Percentiles rank a stretch among this genome's conserved stretches.
phyloP scores from a whole-genome alignment of 768 basidiomycete species.

The Coprinopsis sp. region DNA sequence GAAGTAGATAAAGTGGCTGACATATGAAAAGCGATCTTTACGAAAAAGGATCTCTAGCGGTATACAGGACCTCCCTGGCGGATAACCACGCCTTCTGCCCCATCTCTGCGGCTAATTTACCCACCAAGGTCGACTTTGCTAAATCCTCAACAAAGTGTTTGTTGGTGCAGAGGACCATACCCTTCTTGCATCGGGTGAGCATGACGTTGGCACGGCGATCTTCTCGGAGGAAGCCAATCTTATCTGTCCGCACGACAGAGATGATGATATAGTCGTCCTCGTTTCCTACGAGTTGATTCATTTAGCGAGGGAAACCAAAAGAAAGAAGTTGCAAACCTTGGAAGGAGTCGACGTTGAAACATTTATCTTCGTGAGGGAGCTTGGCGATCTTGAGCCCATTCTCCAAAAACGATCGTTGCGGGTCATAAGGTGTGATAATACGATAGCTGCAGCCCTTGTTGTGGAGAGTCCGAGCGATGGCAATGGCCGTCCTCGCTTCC shows the following conservation, averaged over 20 bases:
- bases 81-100: conserved; percentile 17
- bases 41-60: conserved; percentile 9
- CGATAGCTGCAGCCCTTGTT: conserved; percentile 37
- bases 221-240: conserved; percentile 53
- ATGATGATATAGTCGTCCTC: conserved; percentile 46
- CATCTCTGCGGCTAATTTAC: conserved; percentile 23
- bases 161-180: conserved; percentile 62
- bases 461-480: conserved; percentile 42
- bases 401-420: conserved; percentile 55
- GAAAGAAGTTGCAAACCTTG: conserved; percentile 45
- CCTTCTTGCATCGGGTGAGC: conserved; percentile 64
- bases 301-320: not conserved
- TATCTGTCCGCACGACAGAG: conserved; percentile 13
- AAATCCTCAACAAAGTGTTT: conserved; percentile 43
- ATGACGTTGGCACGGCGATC: conserved; percentile 68
- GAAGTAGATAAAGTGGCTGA: too few species aligned
- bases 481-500: conserved; percentile 45
- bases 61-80: conserved; percentile 5
- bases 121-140: conserved; percentile 29
- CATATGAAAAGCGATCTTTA: not conserved
- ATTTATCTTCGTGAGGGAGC: conserved; percentile 53
- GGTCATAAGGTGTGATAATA: conserved; percentile 75
- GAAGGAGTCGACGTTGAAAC: conserved; percentile 76
- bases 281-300: conserved; percentile 44
- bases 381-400: conserved; percentile 38